These are phyloP conservation scores for Melastoma candidum DNA, from an alignment of 441 rosid genomes.

Conservation along the genomic window DNA sequence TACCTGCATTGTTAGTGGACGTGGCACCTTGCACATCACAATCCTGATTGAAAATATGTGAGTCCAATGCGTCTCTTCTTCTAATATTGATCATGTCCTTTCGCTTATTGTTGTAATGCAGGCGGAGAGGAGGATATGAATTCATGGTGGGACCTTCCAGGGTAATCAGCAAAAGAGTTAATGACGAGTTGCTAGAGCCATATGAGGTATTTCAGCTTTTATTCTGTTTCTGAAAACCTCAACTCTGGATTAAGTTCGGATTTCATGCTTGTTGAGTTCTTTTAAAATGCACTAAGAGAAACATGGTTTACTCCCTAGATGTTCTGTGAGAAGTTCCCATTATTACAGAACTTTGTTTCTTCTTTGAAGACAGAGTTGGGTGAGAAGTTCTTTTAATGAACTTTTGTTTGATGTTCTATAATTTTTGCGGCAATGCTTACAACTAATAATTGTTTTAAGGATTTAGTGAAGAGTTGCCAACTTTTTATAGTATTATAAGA, in stretches of 20 bases:
- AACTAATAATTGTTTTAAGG: no score
- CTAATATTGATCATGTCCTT: constrained; percentile 15
- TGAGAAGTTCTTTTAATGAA: no score
- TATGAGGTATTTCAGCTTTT: constrained; percentile 51
- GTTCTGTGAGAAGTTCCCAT: no score
- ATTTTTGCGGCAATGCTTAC: no score
- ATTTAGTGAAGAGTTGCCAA: no score
- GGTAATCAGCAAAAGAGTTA: constrained; percentile 74
- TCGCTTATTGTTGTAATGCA: constrained; percentile 23
- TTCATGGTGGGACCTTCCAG: constrained; percentile 99
- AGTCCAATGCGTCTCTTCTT: constrained; percentile 23
- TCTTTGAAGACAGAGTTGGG: no score
- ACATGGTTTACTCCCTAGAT: no score
- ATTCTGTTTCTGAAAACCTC: constrained; percentile 7
- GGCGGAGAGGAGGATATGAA: constrained; percentile 99
- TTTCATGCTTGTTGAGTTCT: background rate
- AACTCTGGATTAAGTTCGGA: background rate
- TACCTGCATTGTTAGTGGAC: constrained; percentile 87
- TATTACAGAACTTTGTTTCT: no score
- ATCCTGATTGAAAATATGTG: constrained; percentile 92
- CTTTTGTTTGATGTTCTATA: no score
- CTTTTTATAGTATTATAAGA: no score
- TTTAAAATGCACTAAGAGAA: background rate
- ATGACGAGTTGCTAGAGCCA: constrained; percentile 80
- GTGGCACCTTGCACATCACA: constrained; percentile 95